Conservation (phyloP, 176 grass and related monocot genomes). For the Bolboschoenus planiculmis region DNA sequence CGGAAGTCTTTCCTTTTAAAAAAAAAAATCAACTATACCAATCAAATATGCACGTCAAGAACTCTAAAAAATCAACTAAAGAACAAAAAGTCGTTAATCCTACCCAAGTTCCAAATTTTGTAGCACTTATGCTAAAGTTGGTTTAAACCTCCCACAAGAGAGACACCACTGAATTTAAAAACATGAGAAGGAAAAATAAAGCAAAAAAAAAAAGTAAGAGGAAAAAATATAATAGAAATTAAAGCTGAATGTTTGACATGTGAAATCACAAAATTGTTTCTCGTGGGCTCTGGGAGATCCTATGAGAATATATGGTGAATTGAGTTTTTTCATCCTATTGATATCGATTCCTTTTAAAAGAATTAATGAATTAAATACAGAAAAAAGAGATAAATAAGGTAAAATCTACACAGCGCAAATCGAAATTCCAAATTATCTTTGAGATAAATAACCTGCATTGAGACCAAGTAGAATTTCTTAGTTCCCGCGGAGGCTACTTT, state of each 20-base stretch:
- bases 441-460: slow-evolving; percentile 75
- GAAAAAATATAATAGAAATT: neutral
- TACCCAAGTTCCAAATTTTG: neutral
- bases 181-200: neutral
- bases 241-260: neutral
- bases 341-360: neutral
- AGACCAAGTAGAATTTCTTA: slow-evolving; percentile 74
- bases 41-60: neutral
- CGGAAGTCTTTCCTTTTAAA: too few species aligned
- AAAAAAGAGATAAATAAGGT: neutral
- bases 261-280: neutral
- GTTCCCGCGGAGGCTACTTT: slow-evolving; percentile 28
- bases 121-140: neutral
- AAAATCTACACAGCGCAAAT: slow-evolving; percentile 21
- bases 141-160: neutral
- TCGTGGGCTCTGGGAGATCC: neutral
- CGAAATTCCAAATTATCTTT: slow-evolving; percentile 72
- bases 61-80: too few species aligned
- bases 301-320: neutral
- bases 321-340: neutral
- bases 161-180: neutral
- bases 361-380: slow-evolving; percentile 1
- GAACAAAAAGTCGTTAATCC: neutral
- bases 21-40: too few species aligned
- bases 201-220: neutral